Percentiles rank a stretch among this genome's conserved stretches.
Conservation (phyloP, 179 eudicot species). For the Nepenthes alata region DNA sequence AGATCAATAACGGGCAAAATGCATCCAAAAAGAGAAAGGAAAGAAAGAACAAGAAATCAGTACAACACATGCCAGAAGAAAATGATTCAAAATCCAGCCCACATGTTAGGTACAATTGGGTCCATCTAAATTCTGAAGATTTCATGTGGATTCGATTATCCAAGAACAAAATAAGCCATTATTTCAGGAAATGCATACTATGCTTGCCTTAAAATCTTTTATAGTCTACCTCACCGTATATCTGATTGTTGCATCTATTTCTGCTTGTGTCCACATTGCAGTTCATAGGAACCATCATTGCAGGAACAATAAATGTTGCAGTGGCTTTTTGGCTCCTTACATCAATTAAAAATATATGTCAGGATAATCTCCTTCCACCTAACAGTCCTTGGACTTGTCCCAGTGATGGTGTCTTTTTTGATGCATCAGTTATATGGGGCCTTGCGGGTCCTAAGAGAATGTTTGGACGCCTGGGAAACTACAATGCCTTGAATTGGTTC, state of each 20-base stretch:
- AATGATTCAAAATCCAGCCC: no score
- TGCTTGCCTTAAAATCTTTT: neutral
- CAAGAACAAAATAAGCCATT: neutral
- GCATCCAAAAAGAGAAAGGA: no score
- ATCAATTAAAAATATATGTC: slow-evolving; percentile 61
- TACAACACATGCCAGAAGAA: neutral
- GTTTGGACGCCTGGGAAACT: slow-evolving; percentile 64
- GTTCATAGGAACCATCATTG: slow-evolving; percentile 85
- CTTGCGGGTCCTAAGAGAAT: slow-evolving; percentile 74
- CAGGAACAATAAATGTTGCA: slow-evolving; percentile 72
- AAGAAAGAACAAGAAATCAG: neutral
- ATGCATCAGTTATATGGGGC: slow-evolving; percentile 97
- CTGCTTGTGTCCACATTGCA: slow-evolving; percentile 17
- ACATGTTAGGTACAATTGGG: no score
- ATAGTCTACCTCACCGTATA: neutral
- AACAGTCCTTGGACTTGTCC: slow-evolving; percentile 97
- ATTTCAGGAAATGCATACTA: neutral
- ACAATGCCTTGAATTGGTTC: slow-evolving; percentile 75
- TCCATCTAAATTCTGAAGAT: no score
- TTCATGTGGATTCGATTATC: neutral
- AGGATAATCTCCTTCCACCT: slow-evolving; percentile 49
- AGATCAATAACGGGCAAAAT: no score
- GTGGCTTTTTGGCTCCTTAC: slow-evolving; percentile 84
- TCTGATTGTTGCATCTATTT: slow-evolving; percentile 1
- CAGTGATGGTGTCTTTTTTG: slow-evolving; percentile 69